Conservation (phyloP, 2,329 filamentous ascomycete species). For the Stenocarpella maydis region DNA sequence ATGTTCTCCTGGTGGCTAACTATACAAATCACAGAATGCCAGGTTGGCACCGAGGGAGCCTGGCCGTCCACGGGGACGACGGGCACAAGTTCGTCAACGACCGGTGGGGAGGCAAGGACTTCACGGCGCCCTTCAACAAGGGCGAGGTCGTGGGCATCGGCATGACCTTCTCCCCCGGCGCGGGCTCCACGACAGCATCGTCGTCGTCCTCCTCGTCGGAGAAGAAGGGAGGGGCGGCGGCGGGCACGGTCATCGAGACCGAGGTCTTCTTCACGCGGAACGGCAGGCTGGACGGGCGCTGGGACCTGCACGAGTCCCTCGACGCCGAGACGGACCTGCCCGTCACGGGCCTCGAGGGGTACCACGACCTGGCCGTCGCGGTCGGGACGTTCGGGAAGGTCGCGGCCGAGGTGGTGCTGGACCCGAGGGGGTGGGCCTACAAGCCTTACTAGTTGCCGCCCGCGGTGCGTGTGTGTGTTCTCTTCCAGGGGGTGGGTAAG, state of each 20-base stretch:
- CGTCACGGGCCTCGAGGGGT: constrained; percentile 73
- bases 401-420: constrained; percentile 72
- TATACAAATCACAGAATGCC: constrained; percentile 57
- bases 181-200: neutral
- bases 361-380: constrained; percentile 74
- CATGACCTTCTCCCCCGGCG: constrained; percentile 63
- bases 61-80: constrained; percentile 84
- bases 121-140: constrained; percentile 68
- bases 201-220: neutral
- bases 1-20: neutral
- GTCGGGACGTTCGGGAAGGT: constrained; percentile 76
- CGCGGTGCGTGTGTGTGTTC: neutral
- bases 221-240: constrained; percentile 36
- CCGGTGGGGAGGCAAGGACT: constrained; percentile 74
- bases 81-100: constrained; percentile 81
- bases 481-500: neutral
- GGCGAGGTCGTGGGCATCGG: constrained; percentile 77
- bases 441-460: constrained; percentile 34
- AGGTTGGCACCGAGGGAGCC: constrained; percentile 79
- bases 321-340: constrained; percentile 69
- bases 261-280: constrained; percentile 77
- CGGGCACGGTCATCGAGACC: constrained; percentile 51
- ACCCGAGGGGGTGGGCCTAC: constrained; percentile 67
- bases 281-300: constrained; percentile 65
- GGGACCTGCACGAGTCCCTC: constrained; percentile 79